Base-by-base conservation (phyloP, 148 eudicot species). In the Amaranthus palmeri region DNA sequence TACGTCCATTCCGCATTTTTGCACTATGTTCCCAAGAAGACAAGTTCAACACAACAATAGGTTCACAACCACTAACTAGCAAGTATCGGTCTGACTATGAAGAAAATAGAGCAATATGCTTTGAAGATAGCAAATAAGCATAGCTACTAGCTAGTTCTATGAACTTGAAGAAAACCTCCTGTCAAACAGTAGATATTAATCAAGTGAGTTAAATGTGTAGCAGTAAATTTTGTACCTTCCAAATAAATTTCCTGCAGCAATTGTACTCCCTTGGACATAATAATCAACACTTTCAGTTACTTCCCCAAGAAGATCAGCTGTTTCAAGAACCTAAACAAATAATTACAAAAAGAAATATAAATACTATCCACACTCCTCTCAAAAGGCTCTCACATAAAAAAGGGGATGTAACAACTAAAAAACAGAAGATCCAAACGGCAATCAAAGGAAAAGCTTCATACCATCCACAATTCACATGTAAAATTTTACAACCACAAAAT, bases 241-340 rank as follows among this genome's bases (percentile, higher is more conserved):
- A 81, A 92, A 95, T 55, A 95, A 80, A 84, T 95, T 95, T 58
- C 99, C 97, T 18, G 93, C 99, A 74, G 93, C 93, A 84, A 95
- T 75, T 71, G 99, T 95, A 82, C 87, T 85, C 80, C 99, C 99
- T 79, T 88, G 96, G 51, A 92, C 93, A 80, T 89, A 95, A 76
- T 95, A 95, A 59, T 86, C 97, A 56, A 95, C 99, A 71, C 86
- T 87, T 79, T 95, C 99, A 10, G 99, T 95, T 45, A 95, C 96
- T 82, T 95, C 99, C 75, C 96, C 99, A 9, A 95, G 88, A 75
- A 86, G 84, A 79, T 86, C 96, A 72, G 91, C 92, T 71, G 97
- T 90, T 85, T 92, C 93, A 48, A 95, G 81, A 56, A 95, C 98
- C 98, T 90, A 76, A 47, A 77, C 48, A 48, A 47, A 49, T 40